Evolutionary conservation across 228 moss, liverwort and hornwort genomes (phyloP).

Genomic region (Sphagnum fallax): DNA sequence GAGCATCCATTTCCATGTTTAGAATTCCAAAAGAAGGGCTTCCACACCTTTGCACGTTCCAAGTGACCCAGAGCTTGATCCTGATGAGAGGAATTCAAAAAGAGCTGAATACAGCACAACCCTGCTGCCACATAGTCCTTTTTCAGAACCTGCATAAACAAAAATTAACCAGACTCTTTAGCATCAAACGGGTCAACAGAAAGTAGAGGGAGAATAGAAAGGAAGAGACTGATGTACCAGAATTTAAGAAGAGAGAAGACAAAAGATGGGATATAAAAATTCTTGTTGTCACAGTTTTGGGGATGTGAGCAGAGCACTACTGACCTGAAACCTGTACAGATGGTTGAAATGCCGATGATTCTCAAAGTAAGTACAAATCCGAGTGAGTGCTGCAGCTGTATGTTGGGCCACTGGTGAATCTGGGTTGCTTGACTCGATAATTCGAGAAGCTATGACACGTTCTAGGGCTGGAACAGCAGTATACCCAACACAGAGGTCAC

Average conservation of each 20-base stretch:
- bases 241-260: too few relatives aligned
- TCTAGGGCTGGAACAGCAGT: slow-evolving; percentile 69
- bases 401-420: slow-evolving; percentile 76
- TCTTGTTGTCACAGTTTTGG: too few relatives aligned
- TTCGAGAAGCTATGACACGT: slow-evolving; percentile 57
- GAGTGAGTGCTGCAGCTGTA: slow-evolving; percentile 63
- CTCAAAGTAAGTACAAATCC: slow-evolving; percentile 85
- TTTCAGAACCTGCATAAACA: slow-evolving; percentile 68
- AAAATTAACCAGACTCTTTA: too few relatives aligned
- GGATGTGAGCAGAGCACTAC: neutral
- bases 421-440: slow-evolving; percentile 35
- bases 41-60: slow-evolving; percentile 75
- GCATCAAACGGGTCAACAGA: too few relatives aligned
- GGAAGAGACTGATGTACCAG: too few relatives aligned
- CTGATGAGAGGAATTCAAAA: slow-evolving; percentile 74
- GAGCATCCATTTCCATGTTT: too few relatives aligned
- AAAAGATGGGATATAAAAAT: too few relatives aligned
- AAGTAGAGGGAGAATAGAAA: too few relatives aligned
- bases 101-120: slow-evolving; percentile 95
- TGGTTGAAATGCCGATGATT: slow-evolving; percentile 93
- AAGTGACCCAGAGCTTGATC: slow-evolving; percentile 89
- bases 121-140: slow-evolving; percentile 97
- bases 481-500: slow-evolving; percentile 80
- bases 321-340: slow-evolving; percentile 93
- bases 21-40: too few relatives aligned